Percentiles rank a stretch among this genome's conserved stretches.
Conservation (phyloP, 2,329 filamentous ascomycete genomes). For the Rutstroemia sp. region DNA sequence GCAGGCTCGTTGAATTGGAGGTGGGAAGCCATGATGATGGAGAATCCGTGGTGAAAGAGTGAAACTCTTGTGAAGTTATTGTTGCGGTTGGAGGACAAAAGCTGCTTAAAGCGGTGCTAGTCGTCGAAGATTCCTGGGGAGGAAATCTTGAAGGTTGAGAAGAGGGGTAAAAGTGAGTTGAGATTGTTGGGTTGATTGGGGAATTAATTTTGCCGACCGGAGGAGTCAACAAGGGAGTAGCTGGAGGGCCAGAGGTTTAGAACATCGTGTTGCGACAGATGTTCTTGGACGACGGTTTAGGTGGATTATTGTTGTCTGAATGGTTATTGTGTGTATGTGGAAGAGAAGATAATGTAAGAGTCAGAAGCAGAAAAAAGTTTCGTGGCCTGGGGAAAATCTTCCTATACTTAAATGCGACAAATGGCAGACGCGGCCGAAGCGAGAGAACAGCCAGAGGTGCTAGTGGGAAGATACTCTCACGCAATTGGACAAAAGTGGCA, state of each 20-base stretch:
- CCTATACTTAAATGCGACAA: no score
- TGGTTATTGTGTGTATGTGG: background rate
- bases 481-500: no score
- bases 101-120: slow-evolving; percentile 54
- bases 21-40: slow-evolving; percentile 67
- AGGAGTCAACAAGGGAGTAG: slow-evolving; percentile 2
- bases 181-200: background rate
- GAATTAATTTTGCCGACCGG: slow-evolving; percentile 4
- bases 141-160: slow-evolving; percentile 44
- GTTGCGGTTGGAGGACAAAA: slow-evolving; percentile 47
- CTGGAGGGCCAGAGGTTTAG: slow-evolving; percentile 3
- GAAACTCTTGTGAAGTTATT: slow-evolving; percentile 58
- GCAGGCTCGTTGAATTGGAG: slow-evolving; percentile 57
- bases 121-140: slow-evolving; percentile 60
- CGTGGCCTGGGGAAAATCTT: no score
- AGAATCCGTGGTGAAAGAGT: slow-evolving; percentile 80
- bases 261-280: background rate
- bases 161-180: slow-evolving; percentile 33
- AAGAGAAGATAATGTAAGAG: background rate
- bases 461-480: no score
- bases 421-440: no score
- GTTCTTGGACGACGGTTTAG: background rate
- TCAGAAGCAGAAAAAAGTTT: background rate
- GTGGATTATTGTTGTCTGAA: background rate
- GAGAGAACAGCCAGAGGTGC: no score